Percentiles rank a stretch among this genome's conserved stretches.
Conservation (phyloP, 1,139 yeast genomes). For the Pichia sp. region DNA sequence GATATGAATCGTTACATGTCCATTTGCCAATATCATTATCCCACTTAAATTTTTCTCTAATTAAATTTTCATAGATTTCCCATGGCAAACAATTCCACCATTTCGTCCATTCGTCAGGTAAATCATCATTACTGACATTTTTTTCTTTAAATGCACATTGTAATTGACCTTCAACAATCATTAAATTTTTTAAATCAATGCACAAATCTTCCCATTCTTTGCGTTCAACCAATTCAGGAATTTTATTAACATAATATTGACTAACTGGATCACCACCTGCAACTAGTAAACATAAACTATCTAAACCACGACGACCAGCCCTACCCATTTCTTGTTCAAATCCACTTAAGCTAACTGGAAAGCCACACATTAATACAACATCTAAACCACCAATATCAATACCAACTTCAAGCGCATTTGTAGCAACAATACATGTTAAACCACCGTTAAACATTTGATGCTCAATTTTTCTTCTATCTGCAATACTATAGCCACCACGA, state of each 20-base stretch:
- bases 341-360: constrained; percentile 79
- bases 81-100: constrained; percentile 18
- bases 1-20: constrained; percentile 54
- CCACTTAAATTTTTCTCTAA: constrained; percentile 35
- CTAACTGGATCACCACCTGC: constrained; percentile 84
- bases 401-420: constrained; percentile 92
- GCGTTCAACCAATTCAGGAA: constrained; percentile 49
- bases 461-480: constrained; percentile 82
- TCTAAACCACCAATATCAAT: constrained; percentile 90
- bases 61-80: constrained; percentile 33
- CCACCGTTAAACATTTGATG: constrained; percentile 83
- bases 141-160: constrained; percentile 93
- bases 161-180: constrained; percentile 70
- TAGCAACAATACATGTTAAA: constrained; percentile 80
- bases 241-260: constrained; percentile 71
- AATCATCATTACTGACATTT: constrained; percentile 41
- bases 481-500: constrained; percentile 87
- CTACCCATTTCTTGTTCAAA: constrained; percentile 95
- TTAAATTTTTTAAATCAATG: constrained; percentile 45
- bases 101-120: constrained; percentile 15
- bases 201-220: constrained; percentile 48
- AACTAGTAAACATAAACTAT: constrained; percentile 74
- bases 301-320: constrained; percentile 77
- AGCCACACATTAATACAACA: constrained; percentile 87
- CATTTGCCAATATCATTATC: constrained; percentile 36